Conservation (phyloP, 1,139 yeast genomes). For the Taphrina deformans region DNA sequence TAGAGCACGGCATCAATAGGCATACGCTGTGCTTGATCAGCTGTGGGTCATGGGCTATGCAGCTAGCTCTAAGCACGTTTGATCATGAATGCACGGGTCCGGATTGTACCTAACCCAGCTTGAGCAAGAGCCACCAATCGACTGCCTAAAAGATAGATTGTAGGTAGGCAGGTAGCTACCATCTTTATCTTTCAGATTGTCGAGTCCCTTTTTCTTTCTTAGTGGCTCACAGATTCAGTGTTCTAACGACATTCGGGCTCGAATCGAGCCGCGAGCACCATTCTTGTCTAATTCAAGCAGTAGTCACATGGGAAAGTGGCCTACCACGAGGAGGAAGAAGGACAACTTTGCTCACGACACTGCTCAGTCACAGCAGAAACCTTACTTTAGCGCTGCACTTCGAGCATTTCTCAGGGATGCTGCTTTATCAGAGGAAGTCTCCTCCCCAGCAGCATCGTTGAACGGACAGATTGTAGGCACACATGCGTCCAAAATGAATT, state of each 20-base stretch:
- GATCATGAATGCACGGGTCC: background rate
- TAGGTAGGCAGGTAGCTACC: too few species aligned
- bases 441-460: background rate
- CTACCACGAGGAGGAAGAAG: background rate
- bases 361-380: background rate
- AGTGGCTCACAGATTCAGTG: too few species aligned
- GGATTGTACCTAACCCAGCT: background rate
- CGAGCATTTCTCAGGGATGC: slow-evolving; percentile 14
- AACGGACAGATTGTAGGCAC: background rate
- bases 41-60: background rate
- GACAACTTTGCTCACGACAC: background rate
- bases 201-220: too few species aligned
- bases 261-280: too few species aligned
- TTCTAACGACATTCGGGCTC: too few species aligned
- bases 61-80: background rate
- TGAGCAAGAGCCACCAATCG: too few species aligned
- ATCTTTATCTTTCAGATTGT: too few species aligned
- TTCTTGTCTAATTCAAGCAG: background rate
- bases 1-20: too few species aligned
- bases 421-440: background rate
- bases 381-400: background rate
- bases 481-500: background rate
- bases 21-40: background rate
- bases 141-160: too few species aligned
- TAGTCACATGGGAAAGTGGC: background rate